phyloP scores from a whole-genome alignment of 2,329 filamentous ascomycete genomes.

The Aspergillus phoenicis region DNA sequence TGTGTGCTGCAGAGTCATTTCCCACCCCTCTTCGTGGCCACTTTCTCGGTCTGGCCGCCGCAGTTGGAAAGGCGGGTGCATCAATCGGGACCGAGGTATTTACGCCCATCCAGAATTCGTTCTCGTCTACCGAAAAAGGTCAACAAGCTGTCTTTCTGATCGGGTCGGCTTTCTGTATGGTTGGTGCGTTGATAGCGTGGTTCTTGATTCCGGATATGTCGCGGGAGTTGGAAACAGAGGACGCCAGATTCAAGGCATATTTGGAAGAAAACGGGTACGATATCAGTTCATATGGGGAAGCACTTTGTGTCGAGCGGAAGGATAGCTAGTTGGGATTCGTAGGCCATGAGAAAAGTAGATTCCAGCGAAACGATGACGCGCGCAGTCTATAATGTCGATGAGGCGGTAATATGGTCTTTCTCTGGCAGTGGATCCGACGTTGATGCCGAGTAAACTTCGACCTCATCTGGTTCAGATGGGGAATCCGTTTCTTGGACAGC shows the following conservation, averaged over 20 bases:
- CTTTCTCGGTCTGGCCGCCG: conserved; percentile 53
- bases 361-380: no score
- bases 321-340: no score
- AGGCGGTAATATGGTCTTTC: background rate
- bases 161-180: conserved; percentile 52
- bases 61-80: conserved; percentile 54
- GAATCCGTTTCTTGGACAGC: background rate
- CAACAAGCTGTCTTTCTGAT: conserved; percentile 56
- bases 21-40: conserved; percentile 55
- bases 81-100: conserved; percentile 57
- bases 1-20: conserved; percentile 51
- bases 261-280: conserved; percentile 49
- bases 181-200: conserved; percentile 50
- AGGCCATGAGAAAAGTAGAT: no score
- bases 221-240: conserved; percentile 48
- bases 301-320: conserved; percentile 9
- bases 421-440: background rate
- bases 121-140: conserved; percentile 46
- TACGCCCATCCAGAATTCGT: conserved; percentile 53
- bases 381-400: background rate
- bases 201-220: conserved; percentile 52
- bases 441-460: background rate
- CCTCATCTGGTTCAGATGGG: background rate
- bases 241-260: conserved; percentile 49
- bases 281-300: conserved; percentile 17